phyloP scores from a whole-genome alignment of 768 basidiomycete species.

The Dendrothele bispora region DNA sequence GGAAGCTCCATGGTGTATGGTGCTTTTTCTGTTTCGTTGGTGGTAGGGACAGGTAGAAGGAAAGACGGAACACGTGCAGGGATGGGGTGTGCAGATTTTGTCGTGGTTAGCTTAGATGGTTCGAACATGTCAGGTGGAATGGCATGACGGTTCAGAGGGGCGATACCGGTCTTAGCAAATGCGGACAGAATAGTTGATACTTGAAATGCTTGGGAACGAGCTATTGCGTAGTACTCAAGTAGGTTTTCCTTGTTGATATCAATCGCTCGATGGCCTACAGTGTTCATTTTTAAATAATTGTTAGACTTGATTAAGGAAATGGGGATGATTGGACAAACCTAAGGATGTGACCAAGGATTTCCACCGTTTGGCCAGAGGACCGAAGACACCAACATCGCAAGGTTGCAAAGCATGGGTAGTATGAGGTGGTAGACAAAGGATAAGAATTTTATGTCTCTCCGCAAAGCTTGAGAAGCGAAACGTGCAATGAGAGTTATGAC shows the following conservation, averaged over 20 bases:
- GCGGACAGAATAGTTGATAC: conserved; percentile 25
- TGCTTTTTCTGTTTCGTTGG: neutral
- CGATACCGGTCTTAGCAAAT: conserved; percentile 30
- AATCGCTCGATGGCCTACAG: conserved; percentile 7
- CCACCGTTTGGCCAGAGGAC: conserved; percentile 14
- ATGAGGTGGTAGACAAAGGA: conserved; percentile 25
- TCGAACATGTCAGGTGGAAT: conserved; percentile 20
- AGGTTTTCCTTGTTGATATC: conserved; percentile 29
- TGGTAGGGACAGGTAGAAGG: neutral
- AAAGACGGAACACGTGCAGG: conserved; percentile 14
- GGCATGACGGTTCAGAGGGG: conserved; percentile 22
- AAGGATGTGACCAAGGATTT: conserved; percentile 16
- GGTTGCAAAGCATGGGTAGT: conserved; percentile 20
- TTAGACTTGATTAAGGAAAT: neutral
- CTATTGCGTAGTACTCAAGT: conserved; percentile 21
- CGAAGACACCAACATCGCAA: conserved; percentile 21
- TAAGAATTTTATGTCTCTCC: conserved; percentile 12
- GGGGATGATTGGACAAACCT: neutral
- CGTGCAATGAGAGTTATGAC: conserved; percentile 20
- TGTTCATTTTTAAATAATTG: neutral
- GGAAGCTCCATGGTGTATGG: neutral
- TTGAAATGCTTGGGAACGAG: conserved; percentile 22
- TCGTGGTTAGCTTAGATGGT: conserved; percentile 22
- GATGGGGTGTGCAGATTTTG: conserved; percentile 22
- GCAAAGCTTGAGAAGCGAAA: conserved; percentile 14